phyloP scores from a whole-genome alignment of 2,329 filamentous ascomycete species.

The Neofusicoccum ribis region DNA sequence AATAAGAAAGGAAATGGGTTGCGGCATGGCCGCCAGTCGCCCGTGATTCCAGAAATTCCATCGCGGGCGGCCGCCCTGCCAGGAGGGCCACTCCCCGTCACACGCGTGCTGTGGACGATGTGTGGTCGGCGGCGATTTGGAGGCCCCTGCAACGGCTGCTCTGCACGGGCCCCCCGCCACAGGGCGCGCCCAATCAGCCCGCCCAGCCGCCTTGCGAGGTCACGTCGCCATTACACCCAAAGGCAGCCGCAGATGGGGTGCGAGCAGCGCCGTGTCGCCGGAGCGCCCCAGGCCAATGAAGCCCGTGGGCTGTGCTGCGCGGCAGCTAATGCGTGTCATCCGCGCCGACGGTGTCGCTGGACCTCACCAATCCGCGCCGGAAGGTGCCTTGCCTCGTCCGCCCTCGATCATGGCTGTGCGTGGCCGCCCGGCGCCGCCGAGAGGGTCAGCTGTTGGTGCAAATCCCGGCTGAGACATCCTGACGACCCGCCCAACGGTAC shows the following conservation, averaged over 20 bases:
- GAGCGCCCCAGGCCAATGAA: conserved; percentile 7
- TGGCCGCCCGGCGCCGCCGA: conserved; percentile 11
- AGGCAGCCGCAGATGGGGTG: neutral
- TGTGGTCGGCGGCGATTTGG: neutral
- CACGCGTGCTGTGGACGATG: neutral
- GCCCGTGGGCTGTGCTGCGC: neutral
- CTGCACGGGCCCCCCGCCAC: neutral
- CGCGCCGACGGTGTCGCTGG: neutral
- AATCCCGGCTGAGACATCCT: neutral
- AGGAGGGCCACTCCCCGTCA: neutral
- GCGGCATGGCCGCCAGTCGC: neutral
- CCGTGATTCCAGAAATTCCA: neutral
- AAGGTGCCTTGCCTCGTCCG: conserved; percentile 6
- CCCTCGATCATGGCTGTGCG: conserved; percentile 12
- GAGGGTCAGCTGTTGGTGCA: neutral
- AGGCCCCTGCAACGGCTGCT: conserved; percentile 2
- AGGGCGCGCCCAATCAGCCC: neutral
- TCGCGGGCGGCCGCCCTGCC: neutral
- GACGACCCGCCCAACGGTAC: neutral
- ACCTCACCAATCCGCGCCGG: neutral
- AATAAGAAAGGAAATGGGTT: neutral
- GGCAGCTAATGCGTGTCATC: conserved; percentile 19
- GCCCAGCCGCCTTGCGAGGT: neutral
- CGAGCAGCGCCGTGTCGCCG: neutral
- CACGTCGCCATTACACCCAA: neutral